Evolutionary conservation across 306 rosid species (phyloP).

Genomic region (Ceratonia siliqua): DNA sequence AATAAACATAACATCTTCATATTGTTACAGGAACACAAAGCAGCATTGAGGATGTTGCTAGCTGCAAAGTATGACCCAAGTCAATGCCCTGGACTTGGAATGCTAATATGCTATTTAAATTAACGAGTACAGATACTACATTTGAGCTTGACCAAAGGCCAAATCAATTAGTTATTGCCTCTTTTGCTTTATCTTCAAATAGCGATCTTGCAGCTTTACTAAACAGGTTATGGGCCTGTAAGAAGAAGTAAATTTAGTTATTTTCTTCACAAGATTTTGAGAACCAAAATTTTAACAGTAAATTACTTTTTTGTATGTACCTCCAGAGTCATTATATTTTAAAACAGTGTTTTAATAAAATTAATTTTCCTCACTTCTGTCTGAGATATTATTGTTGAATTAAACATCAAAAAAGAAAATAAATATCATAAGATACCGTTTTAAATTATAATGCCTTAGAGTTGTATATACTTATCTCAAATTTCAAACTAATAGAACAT

Average conservation of each 20-base stretch:
- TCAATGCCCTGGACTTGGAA: neutral
- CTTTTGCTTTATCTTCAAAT: slow-evolving; percentile 54
- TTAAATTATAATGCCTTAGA: no score
- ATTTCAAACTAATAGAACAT: neutral
- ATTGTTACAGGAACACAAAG: slow-evolving; percentile 25
- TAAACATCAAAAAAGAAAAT: no score
- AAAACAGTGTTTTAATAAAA: no score
- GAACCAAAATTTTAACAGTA: slow-evolving; percentile 4
- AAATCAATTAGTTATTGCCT: slow-evolving; percentile 34
- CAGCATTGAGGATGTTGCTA: slow-evolving; percentile 38
- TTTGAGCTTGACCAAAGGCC: slow-evolving; percentile 4
- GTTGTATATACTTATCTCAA: no score
- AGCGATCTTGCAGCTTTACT: slow-evolving; percentile 65
- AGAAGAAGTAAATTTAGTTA: neutral
- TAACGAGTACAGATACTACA: slow-evolving; percentile 14
- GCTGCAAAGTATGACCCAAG: neutral
- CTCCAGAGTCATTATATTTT: no score
- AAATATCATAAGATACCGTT: no score
- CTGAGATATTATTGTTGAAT: no score
- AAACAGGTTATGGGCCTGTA: slow-evolving; percentile 69
- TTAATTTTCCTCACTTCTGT: no score
- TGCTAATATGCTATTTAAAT: slow-evolving; percentile 1
- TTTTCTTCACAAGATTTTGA: neutral
- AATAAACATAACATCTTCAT: neutral
- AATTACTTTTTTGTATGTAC: no score